A percentile compares a stretch with the other conserved stretches of the same genome.
These are phyloP conservation scores for Phialophora verrucosa DNA, from an alignment of 2,329 filamentous ascomycete genomes.

Conservation along the genomic window DNA sequence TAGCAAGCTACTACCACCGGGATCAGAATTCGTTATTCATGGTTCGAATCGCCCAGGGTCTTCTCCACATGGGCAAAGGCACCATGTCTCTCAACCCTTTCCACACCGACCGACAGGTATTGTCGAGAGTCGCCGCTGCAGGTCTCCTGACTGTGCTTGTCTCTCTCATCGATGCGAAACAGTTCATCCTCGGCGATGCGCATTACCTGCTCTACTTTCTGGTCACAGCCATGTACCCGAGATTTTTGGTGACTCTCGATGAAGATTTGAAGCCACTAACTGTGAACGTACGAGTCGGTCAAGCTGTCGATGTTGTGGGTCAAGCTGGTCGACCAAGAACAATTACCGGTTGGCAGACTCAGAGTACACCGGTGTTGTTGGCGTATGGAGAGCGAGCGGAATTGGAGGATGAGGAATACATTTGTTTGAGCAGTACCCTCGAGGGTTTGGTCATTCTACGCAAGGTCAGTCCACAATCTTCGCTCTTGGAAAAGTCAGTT, in stretches of 20 bases:
- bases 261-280: constrained; percentile 92
- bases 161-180: constrained; percentile 93
- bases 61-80: constrained; percentile 99
- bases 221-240: constrained; percentile 93
- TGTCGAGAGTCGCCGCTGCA: constrained; percentile 87
- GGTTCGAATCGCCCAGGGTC: constrained; percentile 96
- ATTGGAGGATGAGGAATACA: constrained; percentile 96
- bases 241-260: constrained; percentile 94
- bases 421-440: constrained; percentile 85
- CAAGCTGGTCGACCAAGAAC: constrained; percentile 98
- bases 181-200: constrained; percentile 71
- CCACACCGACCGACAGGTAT: constrained; percentile 95
- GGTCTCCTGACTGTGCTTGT: constrained; percentile 89
- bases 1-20: constrained; percentile 97
- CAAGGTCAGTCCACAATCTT: constrained; percentile 71
- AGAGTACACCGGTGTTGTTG: constrained; percentile 95
- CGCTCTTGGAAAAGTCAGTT: background rate
- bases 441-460: constrained; percentile 95
- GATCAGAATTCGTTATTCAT: constrained; percentile 97
- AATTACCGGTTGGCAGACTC: constrained; percentile 98
- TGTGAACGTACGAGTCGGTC: constrained; percentile 95
- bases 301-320: constrained; percentile 96
- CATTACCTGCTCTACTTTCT: constrained; percentile 99
- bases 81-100: constrained; percentile 97
- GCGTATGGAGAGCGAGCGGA: constrained; percentile 96